phyloP scores from a whole-genome alignment of 2,329 filamentous ascomycete species.

The Emergomyces orientalis region DNA sequence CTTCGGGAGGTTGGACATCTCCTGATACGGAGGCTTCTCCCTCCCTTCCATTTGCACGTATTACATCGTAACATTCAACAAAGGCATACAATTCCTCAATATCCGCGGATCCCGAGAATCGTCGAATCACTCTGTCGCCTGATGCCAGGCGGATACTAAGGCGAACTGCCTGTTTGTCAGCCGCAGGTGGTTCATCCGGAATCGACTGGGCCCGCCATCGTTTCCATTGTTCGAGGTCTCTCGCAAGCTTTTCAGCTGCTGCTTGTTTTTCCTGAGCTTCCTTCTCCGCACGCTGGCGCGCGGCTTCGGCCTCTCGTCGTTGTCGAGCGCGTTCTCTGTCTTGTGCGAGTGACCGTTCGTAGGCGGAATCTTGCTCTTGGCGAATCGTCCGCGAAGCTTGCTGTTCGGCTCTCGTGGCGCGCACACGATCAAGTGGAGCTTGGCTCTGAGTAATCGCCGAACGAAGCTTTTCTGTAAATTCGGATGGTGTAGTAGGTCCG shows the following conservation, averaged over 20 bases:
- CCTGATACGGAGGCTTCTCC: slow-evolving; percentile 15
- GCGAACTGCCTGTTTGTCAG: slow-evolving; percentile 62
- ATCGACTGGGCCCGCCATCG: slow-evolving; percentile 66
- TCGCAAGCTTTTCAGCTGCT: slow-evolving; percentile 49
- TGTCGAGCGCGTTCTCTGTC: slow-evolving; percentile 77
- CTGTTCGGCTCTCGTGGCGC: slow-evolving; percentile 69
- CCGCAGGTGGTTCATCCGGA: slow-evolving; percentile 55
- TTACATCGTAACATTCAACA: slow-evolving; percentile 75
- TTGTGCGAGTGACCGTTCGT: slow-evolving; percentile 79
- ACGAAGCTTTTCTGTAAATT: slow-evolving; percentile 68
- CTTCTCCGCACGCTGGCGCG: slow-evolving; percentile 51
- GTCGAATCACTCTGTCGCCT: slow-evolving; percentile 65
- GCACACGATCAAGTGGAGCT: slow-evolving; percentile 63
- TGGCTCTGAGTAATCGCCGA: slow-evolving; percentile 64
- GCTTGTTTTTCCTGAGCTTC: slow-evolving; percentile 55
- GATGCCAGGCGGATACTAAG: slow-evolving; percentile 53
- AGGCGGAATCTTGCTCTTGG: slow-evolving; percentile 85
- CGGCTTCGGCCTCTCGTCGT: slow-evolving; percentile 65
- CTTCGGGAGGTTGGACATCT: slow-evolving; percentile 41
- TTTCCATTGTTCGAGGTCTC: slow-evolving; percentile 62
- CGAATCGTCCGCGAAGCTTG: slow-evolving; percentile 71
- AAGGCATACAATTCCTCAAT: slow-evolving; percentile 92
- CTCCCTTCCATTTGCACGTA: slow-evolving; percentile 37
- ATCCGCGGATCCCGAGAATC: slow-evolving; percentile 60
- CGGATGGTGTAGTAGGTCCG: slow-evolving; percentile 58